phyloP scores from a whole-genome alignment of 306 rosid genomes.

The Vigna radiata region DNA sequence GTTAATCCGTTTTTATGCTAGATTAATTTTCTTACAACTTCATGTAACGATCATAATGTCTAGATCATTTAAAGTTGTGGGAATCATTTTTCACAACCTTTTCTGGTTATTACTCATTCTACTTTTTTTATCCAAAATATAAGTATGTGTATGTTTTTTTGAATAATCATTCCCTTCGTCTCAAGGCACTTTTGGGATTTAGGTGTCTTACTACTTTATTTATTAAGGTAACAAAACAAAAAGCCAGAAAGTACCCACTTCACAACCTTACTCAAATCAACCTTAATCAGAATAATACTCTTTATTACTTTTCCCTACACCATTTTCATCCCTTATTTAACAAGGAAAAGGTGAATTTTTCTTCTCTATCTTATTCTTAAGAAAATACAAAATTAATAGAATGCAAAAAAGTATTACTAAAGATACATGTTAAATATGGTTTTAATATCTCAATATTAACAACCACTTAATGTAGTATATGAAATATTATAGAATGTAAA shows the following conservation, averaged over 20 bases:
- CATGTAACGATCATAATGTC: neutral
- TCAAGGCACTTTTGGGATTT: constrained; percentile 43
- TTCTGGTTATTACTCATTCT: constrained; percentile 40
- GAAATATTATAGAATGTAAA: too few species aligned
- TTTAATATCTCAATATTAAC: too few species aligned
- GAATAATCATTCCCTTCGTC: constrained; percentile 35
- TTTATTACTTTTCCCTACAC: too few species aligned
- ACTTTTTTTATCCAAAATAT: neutral
- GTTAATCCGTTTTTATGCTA: neutral
- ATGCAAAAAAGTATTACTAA: too few species aligned
- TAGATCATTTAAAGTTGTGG: constrained; percentile 55
- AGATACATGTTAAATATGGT: too few species aligned
- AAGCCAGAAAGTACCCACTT: constrained; percentile 59
- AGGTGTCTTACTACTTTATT: constrained; percentile 52
- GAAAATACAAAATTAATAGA: too few species aligned
- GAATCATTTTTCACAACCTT: constrained; percentile 38
- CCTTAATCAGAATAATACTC: neutral
- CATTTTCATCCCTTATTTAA: too few species aligned
- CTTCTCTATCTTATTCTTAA: too few species aligned
- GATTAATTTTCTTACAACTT: neutral
- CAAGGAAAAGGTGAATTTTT: too few species aligned
- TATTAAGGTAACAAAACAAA: constrained; percentile 51
- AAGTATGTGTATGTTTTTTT: constrained; percentile 20
- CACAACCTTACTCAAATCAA: constrained; percentile 24
- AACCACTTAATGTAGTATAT: too few species aligned